Evolutionary conservation across 179 eudicot species (phyloP).

Genomic region (Carnegiea gigantea): DNA sequence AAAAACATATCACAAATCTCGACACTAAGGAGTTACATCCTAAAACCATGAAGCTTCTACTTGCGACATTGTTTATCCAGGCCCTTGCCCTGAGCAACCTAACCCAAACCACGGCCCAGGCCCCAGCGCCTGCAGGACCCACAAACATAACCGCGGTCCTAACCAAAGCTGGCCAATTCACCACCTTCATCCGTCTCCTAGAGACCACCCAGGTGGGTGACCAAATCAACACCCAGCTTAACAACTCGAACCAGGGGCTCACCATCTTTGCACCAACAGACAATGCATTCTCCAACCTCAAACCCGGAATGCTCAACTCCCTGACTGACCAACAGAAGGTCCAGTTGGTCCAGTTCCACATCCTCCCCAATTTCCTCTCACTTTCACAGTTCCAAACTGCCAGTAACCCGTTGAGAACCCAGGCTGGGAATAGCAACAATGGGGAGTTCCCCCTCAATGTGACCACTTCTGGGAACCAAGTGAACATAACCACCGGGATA

Average conservation of each 20-base stretch:
- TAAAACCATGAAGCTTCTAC: conserved; percentile 22
- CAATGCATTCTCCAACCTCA: conserved; percentile 67
- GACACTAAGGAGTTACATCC: background rate
- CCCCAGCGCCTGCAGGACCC: conserved; percentile 80
- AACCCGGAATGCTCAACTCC: conserved; percentile 70
- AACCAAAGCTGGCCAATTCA: conserved; percentile 74
- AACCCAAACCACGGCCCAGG: conserved; percentile 48
- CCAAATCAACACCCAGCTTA: conserved; percentile 75
- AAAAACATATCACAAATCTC: background rate
- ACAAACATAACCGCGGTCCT: conserved; percentile 70
- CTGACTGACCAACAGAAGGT: conserved; percentile 69
- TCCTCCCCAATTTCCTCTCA: conserved; percentile 58
- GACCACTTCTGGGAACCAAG: conserved; percentile 72
- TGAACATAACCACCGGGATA: conserved; percentile 77
- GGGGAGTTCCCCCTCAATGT: conserved; percentile 75
- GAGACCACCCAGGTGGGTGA: conserved; percentile 51
- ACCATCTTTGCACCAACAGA: conserved; percentile 89
- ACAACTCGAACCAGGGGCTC: conserved; percentile 71
- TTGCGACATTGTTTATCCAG: conserved; percentile 28
- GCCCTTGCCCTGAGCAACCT: conserved; percentile 22
- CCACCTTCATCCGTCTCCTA: conserved; percentile 59
- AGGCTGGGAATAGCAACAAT: conserved; percentile 60
- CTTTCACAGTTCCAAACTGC: conserved; percentile 68
- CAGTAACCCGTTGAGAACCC: conserved; percentile 84
- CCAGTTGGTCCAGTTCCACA: conserved; percentile 66